phyloP scores from a whole-genome alignment of 2,329 filamentous ascomycete species.

The Fusarium protoensiforme region DNA sequence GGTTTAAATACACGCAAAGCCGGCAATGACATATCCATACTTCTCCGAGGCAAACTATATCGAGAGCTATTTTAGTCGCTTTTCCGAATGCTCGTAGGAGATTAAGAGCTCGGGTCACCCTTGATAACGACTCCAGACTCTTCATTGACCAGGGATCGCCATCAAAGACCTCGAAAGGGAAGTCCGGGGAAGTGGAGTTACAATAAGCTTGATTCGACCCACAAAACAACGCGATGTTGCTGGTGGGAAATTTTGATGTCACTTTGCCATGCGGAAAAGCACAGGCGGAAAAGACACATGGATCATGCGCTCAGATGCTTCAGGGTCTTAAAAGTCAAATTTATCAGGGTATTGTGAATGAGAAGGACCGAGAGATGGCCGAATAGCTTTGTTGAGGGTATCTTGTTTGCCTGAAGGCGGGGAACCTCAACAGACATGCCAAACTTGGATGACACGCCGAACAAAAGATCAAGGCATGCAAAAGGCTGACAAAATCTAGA shows the following conservation, averaged over 20 bases:
- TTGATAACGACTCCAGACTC: neutral
- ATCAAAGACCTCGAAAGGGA: neutral
- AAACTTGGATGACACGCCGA: neutral
- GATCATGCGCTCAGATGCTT: neutral
- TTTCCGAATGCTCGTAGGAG: neutral
- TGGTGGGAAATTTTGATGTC: conserved; percentile 10
- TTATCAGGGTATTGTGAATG: neutral
- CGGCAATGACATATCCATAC: neutral
- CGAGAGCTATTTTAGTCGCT: neutral
- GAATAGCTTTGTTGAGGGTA: neutral
- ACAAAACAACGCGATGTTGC: neutral
- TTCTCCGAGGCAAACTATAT: neutral
- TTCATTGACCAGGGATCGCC: neutral
- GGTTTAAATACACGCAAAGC: neutral
- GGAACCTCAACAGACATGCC: neutral
- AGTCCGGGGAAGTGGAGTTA: neutral
- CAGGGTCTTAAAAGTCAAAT: neutral
- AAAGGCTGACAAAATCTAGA: neutral
- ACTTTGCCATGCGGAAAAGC: neutral
- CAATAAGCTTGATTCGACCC: conserved; percentile 10
- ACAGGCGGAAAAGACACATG: neutral
- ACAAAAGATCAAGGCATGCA: neutral
- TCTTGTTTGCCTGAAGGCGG: neutral
- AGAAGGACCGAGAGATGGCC: neutral
- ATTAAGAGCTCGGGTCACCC: neutral